Evolutionary conservation across 106 monocot genomes (phyloP).

Genomic region (Agapanthus africanus): DNA sequence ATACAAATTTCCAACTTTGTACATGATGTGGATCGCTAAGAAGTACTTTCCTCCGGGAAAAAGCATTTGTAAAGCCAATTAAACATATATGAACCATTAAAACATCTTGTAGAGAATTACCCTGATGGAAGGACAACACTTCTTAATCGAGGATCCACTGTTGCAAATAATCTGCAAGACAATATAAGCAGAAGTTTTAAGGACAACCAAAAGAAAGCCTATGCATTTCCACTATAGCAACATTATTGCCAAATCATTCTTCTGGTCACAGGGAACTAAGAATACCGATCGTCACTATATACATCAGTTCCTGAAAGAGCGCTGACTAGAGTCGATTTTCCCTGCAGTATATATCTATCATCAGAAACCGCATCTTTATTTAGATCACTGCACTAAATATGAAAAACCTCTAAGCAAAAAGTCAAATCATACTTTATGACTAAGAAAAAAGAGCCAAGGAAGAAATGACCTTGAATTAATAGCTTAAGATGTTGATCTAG

Average conservation of each 20-base stretch:
- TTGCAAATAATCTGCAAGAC: constrained; percentile 82
- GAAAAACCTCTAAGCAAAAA: background rate
- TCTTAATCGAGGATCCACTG: constrained; percentile 96
- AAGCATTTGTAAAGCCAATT: background rate
- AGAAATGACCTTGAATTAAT: background rate
- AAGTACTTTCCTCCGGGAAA: constrained; percentile 64
- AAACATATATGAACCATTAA: background rate
- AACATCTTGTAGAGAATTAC: constrained; percentile 23
- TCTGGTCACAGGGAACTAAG: background rate
- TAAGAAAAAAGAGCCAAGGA: background rate
- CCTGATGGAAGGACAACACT: constrained; percentile 96
- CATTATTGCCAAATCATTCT: background rate
- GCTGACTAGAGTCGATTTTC: constrained; percentile 94
- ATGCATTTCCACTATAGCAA: background rate
- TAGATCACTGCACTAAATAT: background rate
- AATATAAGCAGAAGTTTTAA: background rate
- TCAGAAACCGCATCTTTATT: constrained; percentile 1
- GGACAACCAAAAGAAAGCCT: background rate
- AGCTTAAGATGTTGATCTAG: background rate
- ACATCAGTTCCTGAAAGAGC: constrained; percentile 77
- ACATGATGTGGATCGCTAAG: constrained; percentile 60
- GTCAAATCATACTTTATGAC: background rate
- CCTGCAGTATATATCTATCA: constrained; percentile 33
- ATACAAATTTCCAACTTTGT: background rate
- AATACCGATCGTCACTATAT: constrained; percentile 82